Percentiles rank a stretch among this genome's conserved stretches.
Conservation (phyloP, 192 early-diverging fungal species). For the Dissophora ornata region DNA sequence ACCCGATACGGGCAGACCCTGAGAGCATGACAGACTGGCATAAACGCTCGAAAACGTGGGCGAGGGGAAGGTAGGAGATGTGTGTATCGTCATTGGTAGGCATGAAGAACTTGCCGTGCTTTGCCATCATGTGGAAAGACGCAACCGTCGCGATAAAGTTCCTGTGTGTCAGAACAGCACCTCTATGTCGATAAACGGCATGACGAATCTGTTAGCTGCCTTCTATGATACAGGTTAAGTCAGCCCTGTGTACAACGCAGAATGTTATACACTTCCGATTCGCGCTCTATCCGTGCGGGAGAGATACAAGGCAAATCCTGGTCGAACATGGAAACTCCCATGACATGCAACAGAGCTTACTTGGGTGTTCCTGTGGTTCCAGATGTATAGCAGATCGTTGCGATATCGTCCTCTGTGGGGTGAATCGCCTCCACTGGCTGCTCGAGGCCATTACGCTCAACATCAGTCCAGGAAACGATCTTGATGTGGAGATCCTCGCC, state of each 20-base stretch:
- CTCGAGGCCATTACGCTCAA: constrained; percentile 68
- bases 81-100: constrained; percentile 58
- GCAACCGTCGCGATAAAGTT: constrained; percentile 71
- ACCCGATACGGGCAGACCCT: constrained; percentile 76
- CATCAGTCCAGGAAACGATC: constrained; percentile 63
- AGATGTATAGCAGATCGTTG: constrained; percentile 88
- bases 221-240: no score
- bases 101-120: constrained; percentile 19
- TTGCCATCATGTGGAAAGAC: constrained; percentile 11
- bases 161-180: constrained; percentile 83
- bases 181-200: constrained; percentile 9
- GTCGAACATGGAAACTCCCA: no score
- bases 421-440: constrained; percentile 54
- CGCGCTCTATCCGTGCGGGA: no score
- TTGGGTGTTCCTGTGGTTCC: constrained; percentile 65
- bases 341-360: no score
- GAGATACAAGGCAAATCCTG: no score
- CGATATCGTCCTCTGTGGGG: constrained; percentile 76
- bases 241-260: no score
- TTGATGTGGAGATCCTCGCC: constrained; percentile 44
- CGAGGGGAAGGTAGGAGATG: constrained; percentile 91
- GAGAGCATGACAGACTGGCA: constrained; percentile 65
- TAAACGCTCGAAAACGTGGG: constrained; percentile 89
- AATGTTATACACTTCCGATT: no score
- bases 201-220: no score